Evolutionary conservation across 345 rosid genomes (phyloP).

Genomic region (Brassica carinata): DNA sequence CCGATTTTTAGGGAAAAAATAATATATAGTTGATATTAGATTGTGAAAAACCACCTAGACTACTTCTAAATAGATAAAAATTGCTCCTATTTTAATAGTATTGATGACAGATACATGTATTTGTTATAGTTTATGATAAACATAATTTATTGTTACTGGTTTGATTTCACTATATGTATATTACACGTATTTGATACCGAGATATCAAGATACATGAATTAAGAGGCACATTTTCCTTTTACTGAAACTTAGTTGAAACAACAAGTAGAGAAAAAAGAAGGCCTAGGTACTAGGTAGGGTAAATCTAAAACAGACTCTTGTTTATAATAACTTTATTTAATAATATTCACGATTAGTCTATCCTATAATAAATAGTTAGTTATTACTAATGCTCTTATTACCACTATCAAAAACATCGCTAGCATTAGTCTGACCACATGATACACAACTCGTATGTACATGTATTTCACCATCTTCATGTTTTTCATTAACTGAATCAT

Average conservation of each 20-base stretch:
- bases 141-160: too few species aligned
- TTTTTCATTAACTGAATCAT: constrained; percentile 20
- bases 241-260: background rate
- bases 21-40: too few species aligned
- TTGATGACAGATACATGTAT: too few species aligned
- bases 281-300: background rate
- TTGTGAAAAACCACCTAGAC: too few species aligned
- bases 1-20: too few species aligned
- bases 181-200: background rate
- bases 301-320: background rate
- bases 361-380: constrained; percentile 15
- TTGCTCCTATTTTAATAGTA: too few species aligned
- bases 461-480: constrained; percentile 29
- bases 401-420: constrained; percentile 7
- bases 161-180: background rate
- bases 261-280: background rate
- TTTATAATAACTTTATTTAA: constrained; percentile 15
- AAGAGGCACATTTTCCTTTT: background rate
- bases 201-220: background rate
- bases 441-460: constrained; percentile 13
- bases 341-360: background rate
- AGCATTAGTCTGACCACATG: background rate
- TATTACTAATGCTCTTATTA: background rate
- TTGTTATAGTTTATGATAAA: too few species aligned
- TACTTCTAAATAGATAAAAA: too few species aligned